Evolutionary conservation across 805 yeast genomes (phyloP).

Genomic region (Saturnispora ahearnii): DNA sequence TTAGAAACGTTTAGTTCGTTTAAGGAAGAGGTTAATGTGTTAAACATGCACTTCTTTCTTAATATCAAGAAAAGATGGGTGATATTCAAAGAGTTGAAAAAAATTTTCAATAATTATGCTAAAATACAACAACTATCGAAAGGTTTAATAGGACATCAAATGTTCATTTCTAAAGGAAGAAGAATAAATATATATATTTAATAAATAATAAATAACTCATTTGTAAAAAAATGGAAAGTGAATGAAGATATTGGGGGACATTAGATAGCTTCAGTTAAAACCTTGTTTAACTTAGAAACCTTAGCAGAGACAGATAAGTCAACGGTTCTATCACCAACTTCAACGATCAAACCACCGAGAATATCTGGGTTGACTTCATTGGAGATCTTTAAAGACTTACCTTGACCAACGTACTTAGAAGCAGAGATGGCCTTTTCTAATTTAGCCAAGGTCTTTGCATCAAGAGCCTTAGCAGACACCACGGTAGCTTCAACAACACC

Average conservation of each 20-base stretch:
- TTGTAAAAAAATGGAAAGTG: background rate
- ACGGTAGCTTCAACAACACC: constrained; percentile 92
- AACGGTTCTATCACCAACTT: constrained; percentile 94
- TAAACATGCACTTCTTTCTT: background rate
- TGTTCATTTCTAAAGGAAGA: background rate
- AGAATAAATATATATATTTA: constrained; percentile 1
- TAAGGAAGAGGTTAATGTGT: background rate
- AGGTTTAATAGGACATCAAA: background rate
- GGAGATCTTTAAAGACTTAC: constrained; percentile 75
- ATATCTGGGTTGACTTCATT: constrained; percentile 84
- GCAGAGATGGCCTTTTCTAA: constrained; percentile 68
- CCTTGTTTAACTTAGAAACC: constrained; percentile 82
- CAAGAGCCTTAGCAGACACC: constrained; percentile 80
- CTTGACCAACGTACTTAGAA: constrained; percentile 75
- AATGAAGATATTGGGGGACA: background rate
- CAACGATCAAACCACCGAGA: constrained; percentile 92
- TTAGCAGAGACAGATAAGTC: constrained; percentile 82
- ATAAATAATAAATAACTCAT: background rate
- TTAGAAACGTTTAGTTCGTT: background rate
- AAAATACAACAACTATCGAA: background rate
- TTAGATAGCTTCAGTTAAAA: constrained; percentile 79
- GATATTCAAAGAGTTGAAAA: background rate
- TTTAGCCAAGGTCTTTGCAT: constrained; percentile 67
- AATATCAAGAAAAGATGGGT: background rate
- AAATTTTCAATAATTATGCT: background rate